Percentiles rank a stretch among this genome's conserved stretches.
Evolutionary conservation across 805 yeast species (phyloP).

Genomic region (Metahyphopichia silvanorum): DNA sequence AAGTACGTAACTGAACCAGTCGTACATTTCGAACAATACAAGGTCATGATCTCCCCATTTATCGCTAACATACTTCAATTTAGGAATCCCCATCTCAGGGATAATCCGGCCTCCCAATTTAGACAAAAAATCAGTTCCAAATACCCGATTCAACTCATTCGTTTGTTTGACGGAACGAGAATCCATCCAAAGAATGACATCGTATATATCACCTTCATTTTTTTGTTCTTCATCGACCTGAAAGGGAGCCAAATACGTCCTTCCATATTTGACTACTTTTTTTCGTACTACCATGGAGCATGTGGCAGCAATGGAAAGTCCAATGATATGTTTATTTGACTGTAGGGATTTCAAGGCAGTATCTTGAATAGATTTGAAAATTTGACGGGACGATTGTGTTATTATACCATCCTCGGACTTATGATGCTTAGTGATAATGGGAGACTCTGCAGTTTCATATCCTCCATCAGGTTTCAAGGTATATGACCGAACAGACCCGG

Average conservation of each 20-base stretch:
- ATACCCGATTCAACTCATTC: constrained; percentile 18
- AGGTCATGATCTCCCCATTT: constrained; percentile 12
- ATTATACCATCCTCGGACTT: constrained; percentile 12
- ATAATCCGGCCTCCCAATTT: constrained; percentile 44
- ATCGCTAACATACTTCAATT: constrained; percentile 38
- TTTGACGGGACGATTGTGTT: constrained; percentile 43
- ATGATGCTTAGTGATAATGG: constrained; percentile 15
- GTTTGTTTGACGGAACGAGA: constrained; percentile 37
- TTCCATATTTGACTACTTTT: constrained; percentile 9
- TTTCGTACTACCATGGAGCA: constrained; percentile 53
- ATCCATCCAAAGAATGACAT: constrained; percentile 63
- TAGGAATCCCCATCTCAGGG: constrained; percentile 60
- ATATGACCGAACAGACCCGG: constrained; percentile 46
- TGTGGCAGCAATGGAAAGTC: constrained; percentile 45
- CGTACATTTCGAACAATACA: constrained; percentile 51
- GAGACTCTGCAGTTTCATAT: constrained; percentile 8
- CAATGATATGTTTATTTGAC: not conserved
- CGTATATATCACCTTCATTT: constrained; percentile 18
- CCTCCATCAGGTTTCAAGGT: constrained; percentile 14
- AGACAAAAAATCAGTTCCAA: constrained; percentile 16
- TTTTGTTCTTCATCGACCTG: constrained; percentile 14
- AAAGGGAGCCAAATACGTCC: constrained; percentile 29
- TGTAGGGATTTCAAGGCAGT: not conserved
- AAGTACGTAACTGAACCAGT: constrained; percentile 36
- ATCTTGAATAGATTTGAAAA: constrained; percentile 14